Evolutionary conservation across 2,329 filamentous ascomycete species (phyloP), one percentile per base, ranked within the genome.

Genomic region (Monosporascus sp.): DNA sequence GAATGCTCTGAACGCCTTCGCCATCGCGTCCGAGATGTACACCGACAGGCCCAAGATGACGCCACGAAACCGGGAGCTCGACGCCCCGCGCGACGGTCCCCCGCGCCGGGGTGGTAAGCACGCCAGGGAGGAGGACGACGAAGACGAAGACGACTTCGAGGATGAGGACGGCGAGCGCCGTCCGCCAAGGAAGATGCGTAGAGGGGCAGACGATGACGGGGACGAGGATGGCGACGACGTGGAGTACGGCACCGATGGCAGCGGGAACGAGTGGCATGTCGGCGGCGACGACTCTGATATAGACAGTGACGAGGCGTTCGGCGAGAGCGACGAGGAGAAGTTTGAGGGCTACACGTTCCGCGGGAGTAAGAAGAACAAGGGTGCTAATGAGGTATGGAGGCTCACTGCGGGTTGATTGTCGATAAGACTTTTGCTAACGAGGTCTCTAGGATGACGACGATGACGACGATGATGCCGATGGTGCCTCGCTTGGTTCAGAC

Each of bases 251-350:
- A 92, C 87, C 61, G 92, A 96, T 65, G 90, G 87, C 56, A 89
- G 92, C 56, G 91, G 91, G 22, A 89, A 95, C 63, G 85, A 89
- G 65, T 96, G 91, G 91, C 86, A 80, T 49, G 77, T 96, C 49
- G 91, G 92, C 26, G 76, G 82, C 38, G 78, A 85, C 20, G 82
- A 86, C 60, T 85, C 82, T 5, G 82, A 85, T 55, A 80, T 85
- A 51, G 84, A 86, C 60, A 84, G 80, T 61, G 82, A 86, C 66
- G 90, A 95, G 64, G 92, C 93, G 2, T 91, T 96, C 76, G 89
- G 91, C 3, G 86, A 89, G 59, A 94, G 89, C 63, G 92, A 96
- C 64, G 86, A 94, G 64, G 92, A 96, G 67, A 81, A 80, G 58
- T 95, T 96, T 60, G 84, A 91, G 58, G 89, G 85, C 11, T 95